phyloP scores from a whole-genome alignment of 2,329 filamentous ascomycete genomes.

The Fusarium sp. region DNA sequence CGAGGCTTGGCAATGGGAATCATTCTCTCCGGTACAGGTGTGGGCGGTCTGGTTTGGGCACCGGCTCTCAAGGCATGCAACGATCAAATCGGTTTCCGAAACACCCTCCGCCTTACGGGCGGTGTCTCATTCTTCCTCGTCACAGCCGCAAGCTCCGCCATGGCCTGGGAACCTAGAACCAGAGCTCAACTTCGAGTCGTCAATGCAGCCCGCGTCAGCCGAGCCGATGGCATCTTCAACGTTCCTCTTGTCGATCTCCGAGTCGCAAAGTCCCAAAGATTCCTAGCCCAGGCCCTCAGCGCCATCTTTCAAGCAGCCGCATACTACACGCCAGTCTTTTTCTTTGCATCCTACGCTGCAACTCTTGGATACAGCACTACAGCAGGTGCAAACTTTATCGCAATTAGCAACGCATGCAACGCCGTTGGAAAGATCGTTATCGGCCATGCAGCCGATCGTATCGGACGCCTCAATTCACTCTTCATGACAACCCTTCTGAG shows the following conservation, averaged over 20 bases:
- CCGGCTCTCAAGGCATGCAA: not conserved
- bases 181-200: not conserved
- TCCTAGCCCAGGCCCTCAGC: not conserved
- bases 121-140: not conserved
- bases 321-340: not conserved
- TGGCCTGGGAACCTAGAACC: not conserved
- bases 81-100: not conserved
- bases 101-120: not conserved
- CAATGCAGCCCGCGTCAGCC: not conserved
- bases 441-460: not conserved
- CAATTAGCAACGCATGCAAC: slow-evolving; percentile 21
- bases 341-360: slow-evolving; percentile 6
- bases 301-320: not conserved
- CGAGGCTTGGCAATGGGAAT: not conserved
- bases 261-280: not conserved
- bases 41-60: not conserved
- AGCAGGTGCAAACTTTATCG: slow-evolving; percentile 13
- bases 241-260: not conserved
- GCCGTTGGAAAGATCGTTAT: slow-evolving; percentile 8
- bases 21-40: not conserved
- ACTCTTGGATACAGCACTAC: slow-evolving; percentile 10
- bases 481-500: not conserved
- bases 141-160: not conserved
- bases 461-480: not conserved
- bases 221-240: not conserved